Evolutionary conservation across 2,329 filamentous ascomycete genomes (phyloP).

Genomic region (Ophiognomonia clavigignenti-juglandacearum): DNA sequence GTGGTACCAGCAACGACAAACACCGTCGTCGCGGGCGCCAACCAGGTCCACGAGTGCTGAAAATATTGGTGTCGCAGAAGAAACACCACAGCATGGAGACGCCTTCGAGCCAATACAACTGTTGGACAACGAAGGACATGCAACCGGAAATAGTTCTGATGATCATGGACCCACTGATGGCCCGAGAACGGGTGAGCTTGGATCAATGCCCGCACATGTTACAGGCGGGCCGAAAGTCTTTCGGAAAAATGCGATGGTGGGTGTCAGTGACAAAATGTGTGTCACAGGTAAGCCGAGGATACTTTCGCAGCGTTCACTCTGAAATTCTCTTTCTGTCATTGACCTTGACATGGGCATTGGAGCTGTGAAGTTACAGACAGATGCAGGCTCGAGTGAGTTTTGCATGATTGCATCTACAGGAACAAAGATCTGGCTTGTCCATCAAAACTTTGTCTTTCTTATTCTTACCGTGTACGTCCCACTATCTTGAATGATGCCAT

Average conservation of each 20-base stretch:
- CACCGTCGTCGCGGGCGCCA: no score
- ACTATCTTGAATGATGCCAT: neutral
- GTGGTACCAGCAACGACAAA: conserved; percentile 6
- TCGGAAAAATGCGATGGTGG: conserved; percentile 52
- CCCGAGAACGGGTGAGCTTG: no score
- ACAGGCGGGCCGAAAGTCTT: conserved; percentile 27
- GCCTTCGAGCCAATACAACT: conserved; percentile 14
- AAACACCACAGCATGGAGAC: neutral
- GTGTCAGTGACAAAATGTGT: conserved; percentile 61
- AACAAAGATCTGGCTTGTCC: no score
- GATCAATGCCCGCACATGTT: neutral
- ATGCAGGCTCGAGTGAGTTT: no score
- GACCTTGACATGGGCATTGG: no score
- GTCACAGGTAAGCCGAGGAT: conserved; percentile 49
- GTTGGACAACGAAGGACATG: conserved; percentile 8
- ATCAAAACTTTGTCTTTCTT: no score
- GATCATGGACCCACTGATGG: neutral
- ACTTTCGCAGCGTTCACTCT: neutral
- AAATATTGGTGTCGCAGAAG: neutral
- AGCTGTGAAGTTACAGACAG: no score
- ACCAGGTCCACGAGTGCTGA: no score
- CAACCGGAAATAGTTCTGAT: neutral
- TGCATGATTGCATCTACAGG: no score
- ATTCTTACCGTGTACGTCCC: no score
- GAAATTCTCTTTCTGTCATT: conserved; percentile 2